phyloP scores from a whole-genome alignment of 2,329 filamentous ascomycete genomes.

The Chaetomiaceae sp. region DNA sequence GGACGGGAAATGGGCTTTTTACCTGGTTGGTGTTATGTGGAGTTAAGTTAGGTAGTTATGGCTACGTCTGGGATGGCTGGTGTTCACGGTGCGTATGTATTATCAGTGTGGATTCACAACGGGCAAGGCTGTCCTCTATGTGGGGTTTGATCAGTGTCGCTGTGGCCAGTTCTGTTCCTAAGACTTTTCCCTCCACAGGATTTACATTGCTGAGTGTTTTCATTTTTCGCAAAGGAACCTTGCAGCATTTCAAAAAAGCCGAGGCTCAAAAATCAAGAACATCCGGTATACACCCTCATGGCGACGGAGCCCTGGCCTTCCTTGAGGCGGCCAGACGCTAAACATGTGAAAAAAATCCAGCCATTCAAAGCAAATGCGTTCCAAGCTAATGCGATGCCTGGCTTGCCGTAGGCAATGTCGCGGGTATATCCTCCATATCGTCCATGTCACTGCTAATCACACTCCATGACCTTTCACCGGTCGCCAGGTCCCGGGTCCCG shows the following conservation, averaged over 20 bases:
- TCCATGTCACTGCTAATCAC: slow-evolving; percentile 34
- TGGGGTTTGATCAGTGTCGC: no score
- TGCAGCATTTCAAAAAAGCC: no score
- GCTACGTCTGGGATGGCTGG: neutral
- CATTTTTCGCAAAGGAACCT: no score
- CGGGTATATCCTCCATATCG: slow-evolving; percentile 43
- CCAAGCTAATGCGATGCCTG: neutral
- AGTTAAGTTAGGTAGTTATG: neutral
- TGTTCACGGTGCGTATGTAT: neutral
- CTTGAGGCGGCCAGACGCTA: neutral
- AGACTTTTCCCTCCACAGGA: no score
- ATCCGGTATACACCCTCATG: no score
- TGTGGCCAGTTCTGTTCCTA: no score
- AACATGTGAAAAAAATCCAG: neutral
- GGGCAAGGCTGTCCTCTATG: no score
- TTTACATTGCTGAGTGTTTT: no score
- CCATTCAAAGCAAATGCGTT: neutral
- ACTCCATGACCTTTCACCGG: slow-evolving; percentile 5
- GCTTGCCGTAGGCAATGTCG: slow-evolving; percentile 13
- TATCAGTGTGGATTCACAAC: neutral
- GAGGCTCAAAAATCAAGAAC: no score
- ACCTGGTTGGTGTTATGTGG: neutral
- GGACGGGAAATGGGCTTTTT: neutral
- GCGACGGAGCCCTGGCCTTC: no score
- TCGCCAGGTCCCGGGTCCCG: neutral